A percentile compares a stretch with the other conserved stretches of the same genome.
phyloP scores from a whole-genome alignment of 257 asterid genomes.

The Solanum bulbocastanum region DNA sequence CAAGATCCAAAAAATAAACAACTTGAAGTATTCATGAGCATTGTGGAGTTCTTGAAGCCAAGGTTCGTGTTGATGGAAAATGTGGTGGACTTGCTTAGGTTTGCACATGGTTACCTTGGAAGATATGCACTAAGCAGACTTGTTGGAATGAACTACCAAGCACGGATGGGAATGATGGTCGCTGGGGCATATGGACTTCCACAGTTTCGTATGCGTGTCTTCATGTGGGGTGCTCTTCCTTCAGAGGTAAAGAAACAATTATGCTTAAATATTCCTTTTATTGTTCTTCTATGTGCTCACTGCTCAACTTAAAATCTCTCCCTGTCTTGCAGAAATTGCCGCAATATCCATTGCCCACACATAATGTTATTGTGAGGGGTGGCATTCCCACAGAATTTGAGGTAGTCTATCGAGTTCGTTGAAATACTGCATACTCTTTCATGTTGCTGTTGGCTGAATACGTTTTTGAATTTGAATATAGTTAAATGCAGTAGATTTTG shows the following conservation, averaged over 20 bases:
- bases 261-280: neutral
- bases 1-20: constrained; percentile 57
- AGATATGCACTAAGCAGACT: constrained; percentile 68
- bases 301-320: neutral
- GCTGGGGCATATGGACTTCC: constrained; percentile 91
- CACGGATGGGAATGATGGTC: constrained; percentile 74
- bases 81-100: constrained; percentile 65
- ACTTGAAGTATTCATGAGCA: constrained; percentile 54
- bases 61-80: constrained; percentile 77
- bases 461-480: constrained; percentile 4
- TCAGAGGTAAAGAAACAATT: constrained; percentile 35
- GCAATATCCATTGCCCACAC: constrained; percentile 79
- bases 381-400: constrained; percentile 53
- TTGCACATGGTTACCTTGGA: constrained; percentile 55
- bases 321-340: constrained; percentile 45
- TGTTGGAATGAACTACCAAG: constrained; percentile 56
- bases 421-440: neutral
- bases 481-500: constrained; percentile 43
- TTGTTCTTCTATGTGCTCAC: neutral
- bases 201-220: constrained; percentile 69
- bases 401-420: constrained; percentile 13
- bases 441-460: neutral
- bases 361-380: constrained; percentile 47
- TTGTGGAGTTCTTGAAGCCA: constrained; percentile 48
- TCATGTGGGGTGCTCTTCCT: constrained; percentile 76